Base-by-base conservation (phyloP, 108 stramenopile genomes). In the Cyclotella kingstonii region DNA sequence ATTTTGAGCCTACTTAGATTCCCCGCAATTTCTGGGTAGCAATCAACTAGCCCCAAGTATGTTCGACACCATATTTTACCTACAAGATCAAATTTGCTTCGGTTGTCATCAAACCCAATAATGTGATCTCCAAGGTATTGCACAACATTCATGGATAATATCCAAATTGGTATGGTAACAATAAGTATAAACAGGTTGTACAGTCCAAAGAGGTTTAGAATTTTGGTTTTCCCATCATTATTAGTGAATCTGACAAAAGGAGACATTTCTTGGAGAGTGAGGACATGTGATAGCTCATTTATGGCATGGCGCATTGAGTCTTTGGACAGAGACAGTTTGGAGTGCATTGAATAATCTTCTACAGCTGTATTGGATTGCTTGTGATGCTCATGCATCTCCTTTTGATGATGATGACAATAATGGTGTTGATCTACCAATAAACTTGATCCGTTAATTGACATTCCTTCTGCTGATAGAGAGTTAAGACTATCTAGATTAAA, bases 1-100 rank as follows among this genome's bases (percentile, higher is more conserved):
- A 31, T 57, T 56, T 47, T 55, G 63, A 71, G 25, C 30, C 64
- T 43, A 31, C 73, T 68, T 15, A 84, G 45, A 34, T 84, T 70
- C 1, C 88, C 88, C 2, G 53, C 71, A 33, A 86, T 59, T 19
- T 74, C 60, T 1, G 88, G 88, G 54, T 81, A 81, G 41, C 55
- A 77, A 41, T 81, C 55, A 5, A 83, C 81, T 54, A 84, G 21
- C 9, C 78, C 63, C 35, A 90, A 60, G 68, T 84, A 90, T 0
- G 70, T 39, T 29, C 79, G 59, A 44, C 82, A 72, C 89, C 89
- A 90, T 9, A 87, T 42, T 45, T 90, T 90, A 0, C 89, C 89
- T 12, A 78, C 74, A 19, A 56, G 66, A 66, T 90, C 89, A 45
- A 77, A 90, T 18, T 84, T 55, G 41, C 70, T 75, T 14, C 82